Evolutionary conservation across 164 flowering plant genomes (phyloP).

Genomic region (Tinospora cordifolia): DNA sequence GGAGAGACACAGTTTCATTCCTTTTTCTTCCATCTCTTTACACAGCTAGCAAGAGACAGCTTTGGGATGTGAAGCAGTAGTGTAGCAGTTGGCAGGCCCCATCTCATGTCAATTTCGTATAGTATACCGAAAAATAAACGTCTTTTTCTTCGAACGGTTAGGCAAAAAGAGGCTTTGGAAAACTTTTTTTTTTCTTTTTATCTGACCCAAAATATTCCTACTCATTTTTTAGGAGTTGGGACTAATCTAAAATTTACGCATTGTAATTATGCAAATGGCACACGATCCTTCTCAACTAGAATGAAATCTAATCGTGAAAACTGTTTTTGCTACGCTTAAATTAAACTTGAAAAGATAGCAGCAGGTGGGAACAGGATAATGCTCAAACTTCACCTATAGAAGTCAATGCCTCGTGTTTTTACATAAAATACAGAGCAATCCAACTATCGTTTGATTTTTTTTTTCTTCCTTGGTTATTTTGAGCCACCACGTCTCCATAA

Average conservation of each 20-base stretch:
- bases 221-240: too few species aligned
- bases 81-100: background rate
- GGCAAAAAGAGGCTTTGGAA: background rate
- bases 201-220: too few species aligned
- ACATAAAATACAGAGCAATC: background rate
- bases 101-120: background rate
- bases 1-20: too few species aligned
- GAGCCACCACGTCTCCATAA: too few species aligned
- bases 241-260: too few species aligned
- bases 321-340: background rate
- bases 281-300: too few species aligned
- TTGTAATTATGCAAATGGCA: too few species aligned
- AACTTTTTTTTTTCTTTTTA: too few species aligned
- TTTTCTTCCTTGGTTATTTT: too few species aligned
- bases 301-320: background rate
- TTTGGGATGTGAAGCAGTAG: too few species aligned
- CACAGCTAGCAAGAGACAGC: background rate
- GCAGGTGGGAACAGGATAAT: background rate
- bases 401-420: background rate
- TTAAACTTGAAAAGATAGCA: background rate
- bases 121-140: background rate
- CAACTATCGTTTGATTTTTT: too few species aligned
- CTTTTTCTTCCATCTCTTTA: background rate
- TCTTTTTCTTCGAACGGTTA: background rate
- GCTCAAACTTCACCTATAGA: background rate